Evolutionary conservation across 352 stramenopile genomes (phyloP).

Genomic region (Pelagophyceae sp.): DNA sequence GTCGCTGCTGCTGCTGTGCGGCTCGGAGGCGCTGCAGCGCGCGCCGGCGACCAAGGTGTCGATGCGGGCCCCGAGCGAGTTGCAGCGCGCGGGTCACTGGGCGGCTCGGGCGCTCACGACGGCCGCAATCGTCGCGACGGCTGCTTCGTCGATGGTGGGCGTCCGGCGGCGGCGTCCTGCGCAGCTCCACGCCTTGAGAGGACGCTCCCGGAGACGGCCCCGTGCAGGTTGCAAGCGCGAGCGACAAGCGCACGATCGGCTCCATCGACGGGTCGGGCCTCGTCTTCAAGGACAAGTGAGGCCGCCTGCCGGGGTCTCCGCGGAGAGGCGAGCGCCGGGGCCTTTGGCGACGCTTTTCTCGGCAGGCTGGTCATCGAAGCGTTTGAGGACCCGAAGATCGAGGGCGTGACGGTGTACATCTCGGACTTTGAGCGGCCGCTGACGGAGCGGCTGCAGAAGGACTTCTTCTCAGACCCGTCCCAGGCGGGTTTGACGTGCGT

Average conservation of each 20-base stretch:
- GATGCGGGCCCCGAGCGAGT: neutral
- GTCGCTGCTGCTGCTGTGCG: neutral
- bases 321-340: no score
- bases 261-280: slow-evolving; percentile 18
- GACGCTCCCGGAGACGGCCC: neutral
- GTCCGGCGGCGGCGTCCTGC: neutral
- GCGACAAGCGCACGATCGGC: neutral
- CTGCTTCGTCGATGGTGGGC: neutral
- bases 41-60: no score
- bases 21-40: neutral
- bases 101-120: neutral
- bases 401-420: slow-evolving; percentile 64
- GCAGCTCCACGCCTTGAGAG: no score
- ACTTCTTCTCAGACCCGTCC: slow-evolving; percentile 58
- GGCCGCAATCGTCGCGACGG: neutral
- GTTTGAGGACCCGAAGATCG: slow-evolving; percentile 64
- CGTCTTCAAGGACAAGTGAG: slow-evolving; percentile 38
- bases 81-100: neutral
- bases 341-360: no score
- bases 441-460: slow-evolving; percentile 54
- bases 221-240: neutral
- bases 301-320: no score
- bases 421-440: slow-evolving; percentile 63
- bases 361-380: slow-evolving; percentile 37
- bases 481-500: slow-evolving; percentile 56